Evolutionary conservation across 306 rosid species (phyloP).

Genomic region (Prunus mume): DNA sequence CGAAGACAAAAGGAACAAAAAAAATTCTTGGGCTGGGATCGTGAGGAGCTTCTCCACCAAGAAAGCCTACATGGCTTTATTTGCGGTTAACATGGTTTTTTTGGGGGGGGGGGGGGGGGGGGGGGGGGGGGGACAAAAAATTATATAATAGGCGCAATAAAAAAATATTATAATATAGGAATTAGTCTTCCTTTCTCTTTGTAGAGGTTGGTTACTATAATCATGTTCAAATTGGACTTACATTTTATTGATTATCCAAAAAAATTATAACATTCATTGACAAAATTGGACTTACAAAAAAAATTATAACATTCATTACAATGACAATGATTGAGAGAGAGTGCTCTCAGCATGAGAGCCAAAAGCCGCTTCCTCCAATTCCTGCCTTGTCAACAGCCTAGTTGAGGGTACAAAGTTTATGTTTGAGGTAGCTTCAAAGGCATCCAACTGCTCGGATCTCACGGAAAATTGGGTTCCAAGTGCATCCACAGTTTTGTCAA

Average conservation of each 20-base stretch:
- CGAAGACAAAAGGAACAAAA: background rate
- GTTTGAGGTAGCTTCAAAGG: conserved; percentile 28
- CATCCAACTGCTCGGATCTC: conserved; percentile 28
- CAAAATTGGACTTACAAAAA: no score
- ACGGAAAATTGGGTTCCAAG: conserved; percentile 44
- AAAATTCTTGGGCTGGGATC: conserved; percentile 1
- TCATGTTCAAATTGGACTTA: background rate
- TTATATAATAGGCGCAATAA: no score
- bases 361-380: conserved; percentile 48
- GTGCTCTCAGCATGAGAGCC: conserved; percentile 6
- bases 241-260: background rate
- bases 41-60: conserved; percentile 15
- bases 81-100: conserved; percentile 10
- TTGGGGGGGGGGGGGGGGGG: no score
- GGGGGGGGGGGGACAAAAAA: no score
- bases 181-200: no score
- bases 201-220: no score
- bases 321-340: conserved; percentile 11
- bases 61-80: conserved; percentile 13
- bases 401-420: conserved; percentile 57
- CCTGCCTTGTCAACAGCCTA: conserved; percentile 51
- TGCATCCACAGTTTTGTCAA: conserved; percentile 54
- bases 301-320: background rate
- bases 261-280: background rate
- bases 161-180: no score